Conservation (phyloP, 768 basidiomycete species). For the Kwoniella dendrophila region DNA sequence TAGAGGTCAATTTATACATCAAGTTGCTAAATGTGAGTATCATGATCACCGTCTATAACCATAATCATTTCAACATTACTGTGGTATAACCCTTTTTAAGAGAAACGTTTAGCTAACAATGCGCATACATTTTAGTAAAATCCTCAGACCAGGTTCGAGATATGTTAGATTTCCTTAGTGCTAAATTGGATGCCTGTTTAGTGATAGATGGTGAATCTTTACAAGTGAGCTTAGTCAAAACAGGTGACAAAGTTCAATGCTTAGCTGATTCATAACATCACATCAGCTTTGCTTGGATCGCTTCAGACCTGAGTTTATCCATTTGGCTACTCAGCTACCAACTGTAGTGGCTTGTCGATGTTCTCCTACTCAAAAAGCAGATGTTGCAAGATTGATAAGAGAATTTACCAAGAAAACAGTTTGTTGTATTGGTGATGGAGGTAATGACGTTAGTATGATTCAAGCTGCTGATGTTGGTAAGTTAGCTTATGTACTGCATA, state of each 20-base stretch:
- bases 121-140: conserved; percentile 64
- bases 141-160: conserved; percentile 79
- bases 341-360: conserved; percentile 97
- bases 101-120: background rate
- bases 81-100: conserved; percentile 1
- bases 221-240: conserved; percentile 62
- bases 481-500: conserved; percentile 52
- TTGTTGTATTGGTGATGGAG: conserved; percentile 98
- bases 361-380: conserved; percentile 98
- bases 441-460: conserved; percentile 99
- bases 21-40: conserved; percentile 80
- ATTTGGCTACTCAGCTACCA: conserved; percentile 91
- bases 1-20: conserved; percentile 95
- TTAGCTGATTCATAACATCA: background rate
- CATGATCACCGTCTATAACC: too few species aligned
- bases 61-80: background rate
- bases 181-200: conserved; percentile 93
- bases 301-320: conserved; percentile 92
- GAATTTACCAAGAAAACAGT: conserved; percentile 89
- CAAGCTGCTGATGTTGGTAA: conserved; percentile 96
- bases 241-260: background rate
- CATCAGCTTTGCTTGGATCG: conserved; percentile 80
- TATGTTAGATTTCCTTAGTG: conserved; percentile 88
- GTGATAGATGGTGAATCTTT: conserved; percentile 98
- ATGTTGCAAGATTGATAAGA: conserved; percentile 91